Percentiles rank a stretch among this genome's conserved stretches.
These are phyloP conservation scores for Backusella tarrabulga DNA, from an alignment of 192 early-diverging fungal species.

Conservation along the genomic window DNA sequence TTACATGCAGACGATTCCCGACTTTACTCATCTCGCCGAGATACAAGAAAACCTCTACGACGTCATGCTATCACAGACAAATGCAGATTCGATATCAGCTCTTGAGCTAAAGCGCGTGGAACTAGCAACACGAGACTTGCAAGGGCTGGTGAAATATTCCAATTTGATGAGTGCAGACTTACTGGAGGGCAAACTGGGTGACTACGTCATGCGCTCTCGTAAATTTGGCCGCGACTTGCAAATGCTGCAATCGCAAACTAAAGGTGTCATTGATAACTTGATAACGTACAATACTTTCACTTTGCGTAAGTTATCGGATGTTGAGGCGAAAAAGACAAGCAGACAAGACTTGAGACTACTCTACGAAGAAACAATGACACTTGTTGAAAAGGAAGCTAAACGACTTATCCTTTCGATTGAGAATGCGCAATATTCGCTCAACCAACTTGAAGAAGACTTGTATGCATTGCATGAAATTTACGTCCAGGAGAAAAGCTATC, in stretches of 20 bases:
- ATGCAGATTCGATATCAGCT: constrained; percentile 32
- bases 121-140: constrained; percentile 48
- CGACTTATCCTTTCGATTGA: constrained; percentile 33
- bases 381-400: constrained; percentile 33
- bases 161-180: constrained; percentile 25
- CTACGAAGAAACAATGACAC: constrained; percentile 36
- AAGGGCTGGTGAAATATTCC: constrained; percentile 50
- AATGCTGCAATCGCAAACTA: constrained; percentile 44
- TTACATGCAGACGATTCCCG: constrained; percentile 33
- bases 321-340: constrained; percentile 29
- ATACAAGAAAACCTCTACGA: constrained; percentile 46
- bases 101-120: constrained; percentile 48
- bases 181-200: constrained; percentile 36
- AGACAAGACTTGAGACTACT: constrained; percentile 26
- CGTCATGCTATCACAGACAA: constrained; percentile 33
- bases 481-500: constrained; percentile 39
- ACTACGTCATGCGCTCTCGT: constrained; percentile 40
- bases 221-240: constrained; percentile 44
- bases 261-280: constrained; percentile 50
- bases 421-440: constrained; percentile 27
- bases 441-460: constrained; percentile 40
- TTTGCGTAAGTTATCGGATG: constrained; percentile 31
- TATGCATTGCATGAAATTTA: constrained; percentile 43
- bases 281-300: constrained; percentile 49
- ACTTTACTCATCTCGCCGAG: constrained; percentile 49